Conservation (phyloP, 768 basidiomycete genomes). For the Agaricus sinodeliciosus region DNA sequence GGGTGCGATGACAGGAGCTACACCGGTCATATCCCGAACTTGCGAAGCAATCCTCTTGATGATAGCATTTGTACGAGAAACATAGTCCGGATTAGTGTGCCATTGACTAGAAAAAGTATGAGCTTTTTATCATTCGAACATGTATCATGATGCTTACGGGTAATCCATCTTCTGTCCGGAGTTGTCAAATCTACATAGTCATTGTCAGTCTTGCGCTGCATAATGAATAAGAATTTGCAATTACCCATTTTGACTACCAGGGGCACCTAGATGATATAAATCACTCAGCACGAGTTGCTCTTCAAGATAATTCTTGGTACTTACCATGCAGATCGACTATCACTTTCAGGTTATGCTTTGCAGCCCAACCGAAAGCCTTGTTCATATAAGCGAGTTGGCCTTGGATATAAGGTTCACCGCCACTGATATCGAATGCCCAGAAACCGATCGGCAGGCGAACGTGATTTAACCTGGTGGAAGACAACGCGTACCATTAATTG, state of each 20-base stretch:
- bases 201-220: neutral
- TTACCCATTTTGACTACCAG: constrained; percentile 55
- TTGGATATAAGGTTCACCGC: constrained; percentile 71
- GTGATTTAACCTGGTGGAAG: constrained; percentile 56
- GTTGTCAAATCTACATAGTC: constrained; percentile 59
- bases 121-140: neutral
- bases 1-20: constrained; percentile 62
- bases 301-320: neutral
- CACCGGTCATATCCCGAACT: constrained; percentile 43
- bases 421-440: constrained; percentile 77
- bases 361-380: constrained; percentile 64
- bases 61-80: constrained; percentile 56
- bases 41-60: constrained; percentile 55
- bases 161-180: constrained; percentile 55
- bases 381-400: constrained; percentile 65
- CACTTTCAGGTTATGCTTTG: constrained; percentile 61
- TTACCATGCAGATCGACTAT: constrained; percentile 68
- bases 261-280: constrained; percentile 37
- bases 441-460: constrained; percentile 82
- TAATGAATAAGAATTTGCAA: neutral
- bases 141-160: constrained; percentile 32
- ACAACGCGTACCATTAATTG: neutral
- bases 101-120: constrained; percentile 35
- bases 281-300: neutral
- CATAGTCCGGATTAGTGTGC: constrained; percentile 60